phyloP scores from a whole-genome alignment of 192 early-diverging fungal genomes.

The Lunasporangiospora selenospora region DNA sequence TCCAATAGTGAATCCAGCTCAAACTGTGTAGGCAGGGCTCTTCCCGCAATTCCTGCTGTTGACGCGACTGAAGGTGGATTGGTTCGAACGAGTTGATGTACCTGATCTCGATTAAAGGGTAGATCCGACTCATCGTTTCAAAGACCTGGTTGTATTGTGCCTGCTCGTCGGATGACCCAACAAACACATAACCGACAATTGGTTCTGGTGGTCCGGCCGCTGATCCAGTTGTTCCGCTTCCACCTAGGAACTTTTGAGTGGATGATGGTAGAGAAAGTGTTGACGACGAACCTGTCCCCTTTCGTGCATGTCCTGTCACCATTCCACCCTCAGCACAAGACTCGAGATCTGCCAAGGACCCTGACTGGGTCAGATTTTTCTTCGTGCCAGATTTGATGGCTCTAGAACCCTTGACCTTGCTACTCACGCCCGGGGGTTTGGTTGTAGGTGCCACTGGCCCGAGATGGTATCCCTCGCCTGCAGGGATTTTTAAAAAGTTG shows the following conservation, averaged over 20 bases:
- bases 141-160: constrained; percentile 38
- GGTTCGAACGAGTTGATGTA: constrained; percentile 47
- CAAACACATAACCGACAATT: constrained; percentile 37
- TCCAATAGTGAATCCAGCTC: constrained; percentile 47
- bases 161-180: constrained; percentile 35
- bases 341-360: not conserved
- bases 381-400: constrained; percentile 5
- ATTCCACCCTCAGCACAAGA: constrained; percentile 15
- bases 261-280: too few species aligned
- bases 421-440: not conserved
- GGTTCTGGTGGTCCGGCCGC: not conserved
- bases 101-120: constrained; percentile 35
- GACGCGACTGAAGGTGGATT: constrained; percentile 27
- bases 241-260: not conserved
- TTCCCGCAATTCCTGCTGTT: constrained; percentile 31
- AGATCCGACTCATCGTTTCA: constrained; percentile 15
- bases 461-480: constrained; percentile 12
- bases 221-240: not conserved
- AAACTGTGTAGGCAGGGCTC: constrained; percentile 31
- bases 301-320: constrained; percentile 1
- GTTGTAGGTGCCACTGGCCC: constrained; percentile 6
- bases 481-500: constrained; percentile 40
- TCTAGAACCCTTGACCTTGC: constrained; percentile 1
- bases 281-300: too few species aligned
- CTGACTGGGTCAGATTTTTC: not conserved